A percentile compares a stretch with the other conserved stretches of the same genome.
Conservation (phyloP, 148 eudicot genomes). For the Gaultheria prostrata region DNA sequence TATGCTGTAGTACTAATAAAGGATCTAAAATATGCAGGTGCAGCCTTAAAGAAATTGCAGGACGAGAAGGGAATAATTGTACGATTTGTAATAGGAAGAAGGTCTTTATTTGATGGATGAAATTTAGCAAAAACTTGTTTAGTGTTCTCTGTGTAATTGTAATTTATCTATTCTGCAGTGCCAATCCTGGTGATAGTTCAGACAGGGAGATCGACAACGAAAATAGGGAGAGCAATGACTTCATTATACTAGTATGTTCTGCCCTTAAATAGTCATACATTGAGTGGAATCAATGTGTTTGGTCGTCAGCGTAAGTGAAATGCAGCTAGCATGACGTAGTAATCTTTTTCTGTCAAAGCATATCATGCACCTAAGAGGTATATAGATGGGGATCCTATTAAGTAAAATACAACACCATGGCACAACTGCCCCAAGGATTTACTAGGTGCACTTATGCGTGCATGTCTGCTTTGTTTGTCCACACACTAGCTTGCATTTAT, state of each 20-base stretch:
- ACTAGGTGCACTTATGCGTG: neutral
- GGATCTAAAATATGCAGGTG: slow-evolving; percentile 40
- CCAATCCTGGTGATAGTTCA: slow-evolving; percentile 52
- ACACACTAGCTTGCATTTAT: neutral
- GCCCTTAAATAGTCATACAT: neutral
- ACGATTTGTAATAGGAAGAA: slow-evolving; percentile 88
- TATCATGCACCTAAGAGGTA: neutral
- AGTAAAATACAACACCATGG: neutral
- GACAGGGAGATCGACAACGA: slow-evolving; percentile 63
- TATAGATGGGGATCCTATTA: neutral
- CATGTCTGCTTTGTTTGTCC: neutral
- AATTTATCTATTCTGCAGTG: slow-evolving; percentile 43
- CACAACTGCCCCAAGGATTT: neutral
- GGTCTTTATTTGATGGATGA: slow-evolving; percentile 41
- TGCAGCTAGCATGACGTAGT: neutral
- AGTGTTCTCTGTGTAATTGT: slow-evolving; percentile 18
- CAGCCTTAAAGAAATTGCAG: slow-evolving; percentile 53
- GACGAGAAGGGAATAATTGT: slow-evolving; percentile 73
- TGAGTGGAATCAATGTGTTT: neutral
- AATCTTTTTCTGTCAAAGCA: neutral
- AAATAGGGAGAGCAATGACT: slow-evolving; percentile 45
- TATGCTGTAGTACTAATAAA: slow-evolving; percentile 9
- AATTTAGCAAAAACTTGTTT: neutral
- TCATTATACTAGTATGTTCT: slow-evolving; percentile 63
- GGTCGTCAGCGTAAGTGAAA: neutral